These are phyloP conservation scores for Elaphomyces granulatus DNA, from an alignment of 495 filamentous ascomycete species.

Conservation along the genomic window DNA sequence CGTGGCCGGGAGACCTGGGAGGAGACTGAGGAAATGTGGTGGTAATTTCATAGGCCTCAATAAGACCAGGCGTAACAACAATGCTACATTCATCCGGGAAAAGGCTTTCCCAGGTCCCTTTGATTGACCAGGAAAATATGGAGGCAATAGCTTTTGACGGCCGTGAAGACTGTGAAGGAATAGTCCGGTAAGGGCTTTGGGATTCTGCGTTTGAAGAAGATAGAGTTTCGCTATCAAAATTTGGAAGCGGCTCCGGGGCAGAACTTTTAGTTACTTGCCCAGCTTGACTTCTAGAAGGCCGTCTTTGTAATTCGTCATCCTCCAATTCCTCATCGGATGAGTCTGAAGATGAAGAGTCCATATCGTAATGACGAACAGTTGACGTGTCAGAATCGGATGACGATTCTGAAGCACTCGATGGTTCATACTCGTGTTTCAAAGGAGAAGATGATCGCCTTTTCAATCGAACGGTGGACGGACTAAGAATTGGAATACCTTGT, in stretches of 20 bases:
- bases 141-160: constrained; percentile 54
- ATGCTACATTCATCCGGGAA: constrained; percentile 64
- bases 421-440: constrained; percentile 94
- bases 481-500: constrained; percentile 36
- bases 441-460: constrained; percentile 78
- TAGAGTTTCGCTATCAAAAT: constrained; percentile 37
- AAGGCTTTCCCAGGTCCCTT: constrained; percentile 67
- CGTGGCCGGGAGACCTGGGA: constrained; percentile 9
- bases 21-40: constrained; percentile 36
- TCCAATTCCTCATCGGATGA: constrained; percentile 42
- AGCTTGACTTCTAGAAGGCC: constrained; percentile 14
- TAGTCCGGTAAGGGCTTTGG: constrained; percentile 44
- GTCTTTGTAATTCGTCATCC: constrained; percentile 30
- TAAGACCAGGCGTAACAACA: constrained; percentile 64
- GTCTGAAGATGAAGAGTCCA: constrained; percentile 30
- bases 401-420: constrained; percentile 60
- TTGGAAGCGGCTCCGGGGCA: constrained; percentile 28
- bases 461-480: constrained; percentile 25
- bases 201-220: constrained; percentile 66
- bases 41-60: constrained; percentile 64
- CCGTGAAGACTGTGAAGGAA: constrained; percentile 40
- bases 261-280: constrained; percentile 16
- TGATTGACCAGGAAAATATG: constrained; percentile 75
- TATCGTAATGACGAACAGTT: constrained; percentile 34
- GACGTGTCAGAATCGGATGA: constrained; percentile 39